Evolutionary conservation across 106 monocot species (phyloP), one percentile per base, ranked within the genome.

Genomic region (Amphibolis antarctica): DNA sequence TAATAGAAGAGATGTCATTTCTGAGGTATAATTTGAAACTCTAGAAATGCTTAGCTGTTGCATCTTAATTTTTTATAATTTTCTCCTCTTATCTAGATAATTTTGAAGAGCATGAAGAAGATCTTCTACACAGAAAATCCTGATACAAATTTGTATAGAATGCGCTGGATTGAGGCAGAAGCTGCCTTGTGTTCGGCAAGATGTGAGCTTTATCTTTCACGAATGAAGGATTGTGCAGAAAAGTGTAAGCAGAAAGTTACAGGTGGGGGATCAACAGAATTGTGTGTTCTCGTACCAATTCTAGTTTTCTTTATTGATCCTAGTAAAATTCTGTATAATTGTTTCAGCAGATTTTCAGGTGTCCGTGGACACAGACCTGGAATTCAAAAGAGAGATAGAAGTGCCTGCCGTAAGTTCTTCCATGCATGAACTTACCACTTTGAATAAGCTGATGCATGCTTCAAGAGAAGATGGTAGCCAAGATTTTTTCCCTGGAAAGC

Each of bases 91-190:
- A 5, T 11, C 5, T 59, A 82, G 82, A 71, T 30, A 65, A 42
- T 78, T 14, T 46, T 75, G 36, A 76, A 70, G 69, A 65, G 51
- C 63, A 58, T 76, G 45, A 66, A 57, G 47, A 54, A 56, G 46
- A 44, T 27, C 47, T 54, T 67, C n/a, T 31, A 1, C 63, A 64
- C 49, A 10, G 55, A 68, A 14, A 70, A 71, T 22, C 25, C 52
- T 57, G 60, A 73, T 44, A 46, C 66, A 18, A 45, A 69, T 22
- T 22, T 71, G 1, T 87, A 80, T 52, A 83, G 76, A 45, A 77
- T 69, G 55, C 71, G 80, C 20, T 87, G 80, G 86, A 69, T 83
- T 62, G 68, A 83, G 72, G 69, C 80, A 44, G 86, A 87, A 69
- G 78, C 52, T 68, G 66, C 83, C 62, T 48, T 80, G 44, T 80